Evolutionary conservation across 441 rosid genomes (phyloP), one percentile per base, ranked within the genome.

Genomic region (Sinapis alba): DNA sequence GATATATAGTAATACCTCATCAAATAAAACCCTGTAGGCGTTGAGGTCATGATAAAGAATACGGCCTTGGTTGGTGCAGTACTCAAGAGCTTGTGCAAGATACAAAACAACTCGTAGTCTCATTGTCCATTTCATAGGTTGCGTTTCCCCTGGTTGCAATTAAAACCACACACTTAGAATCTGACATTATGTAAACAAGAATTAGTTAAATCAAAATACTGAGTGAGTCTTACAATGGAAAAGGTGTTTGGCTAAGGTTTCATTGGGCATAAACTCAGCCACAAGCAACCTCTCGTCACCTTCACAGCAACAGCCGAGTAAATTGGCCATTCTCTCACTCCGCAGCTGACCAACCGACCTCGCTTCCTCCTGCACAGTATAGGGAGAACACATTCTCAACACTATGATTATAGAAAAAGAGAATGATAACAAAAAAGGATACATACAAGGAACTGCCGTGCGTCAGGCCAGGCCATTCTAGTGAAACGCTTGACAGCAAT

Each of bases 121-220:
- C 91, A 87, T 87, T 36, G 89, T 80, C 91, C 91, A 85, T 80
- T 85, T 84, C 89, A 87, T 87, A 26, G 91, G 91, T 59, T 87
- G 86, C 23, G 87, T 36, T 83, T 85, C 91, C 91, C 91, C 91
- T 87, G 71, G 30, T 28, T 65, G 51, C n/a, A n/a, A n/a, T n/a
- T n/a, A n/a, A n/a, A n/a, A n/a, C n/a, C n/a, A n/a, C n/a, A n/a
- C n/a, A n/a, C n/a, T n/a, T n/a, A n/a, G n/a, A n/a, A n/a, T 34
- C 38, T 8, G 26, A 23, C 26, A 23, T 23, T 7, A 28, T 28
- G 32, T 28, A 34, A 34, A 34, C 38, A 34, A 34, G 38, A 34
- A 7, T 30, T 30, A 30, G 34, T 30, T 30, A 30, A 30, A 30
- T 30, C 36, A 30, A 30, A 30, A 30, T 7, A 30, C 10, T 30